A percentile compares a stretch with the other conserved stretches of the same genome.
Evolutionary conservation across 805 yeast genomes (phyloP).

Genomic region (Saitoella complicata): DNA sequence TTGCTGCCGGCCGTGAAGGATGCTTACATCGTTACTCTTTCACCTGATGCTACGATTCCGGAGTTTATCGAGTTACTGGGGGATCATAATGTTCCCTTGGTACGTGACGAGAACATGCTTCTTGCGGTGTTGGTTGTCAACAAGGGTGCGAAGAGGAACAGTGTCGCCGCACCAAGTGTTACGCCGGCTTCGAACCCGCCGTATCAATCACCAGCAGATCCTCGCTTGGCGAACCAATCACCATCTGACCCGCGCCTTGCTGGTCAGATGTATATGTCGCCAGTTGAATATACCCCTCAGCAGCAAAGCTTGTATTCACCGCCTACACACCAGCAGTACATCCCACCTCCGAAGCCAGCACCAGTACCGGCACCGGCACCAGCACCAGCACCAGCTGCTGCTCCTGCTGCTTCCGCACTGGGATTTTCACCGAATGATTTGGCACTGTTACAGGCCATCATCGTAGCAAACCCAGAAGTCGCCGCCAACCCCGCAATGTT

Average conservation of each 20-base stretch:
- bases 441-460: constrained; percentile 13
- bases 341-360: background rate
- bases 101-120: constrained; percentile 1
- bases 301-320: background rate
- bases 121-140: constrained; percentile 10
- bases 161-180: background rate
- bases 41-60: constrained; percentile 14
- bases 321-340: background rate
- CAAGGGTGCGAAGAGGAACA: constrained; percentile 1
- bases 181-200: background rate
- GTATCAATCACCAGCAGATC: background rate
- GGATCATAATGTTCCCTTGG: constrained; percentile 2
- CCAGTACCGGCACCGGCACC: background rate
- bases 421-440: constrained; percentile 16
- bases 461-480: constrained; percentile 17
- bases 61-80: constrained; percentile 9
- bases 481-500: constrained; percentile 16
- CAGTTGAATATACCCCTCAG: background rate
- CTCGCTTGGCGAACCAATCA: background rate
- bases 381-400: constrained; percentile 1
- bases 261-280: constrained; percentile 1
- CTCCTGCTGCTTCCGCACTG: constrained; percentile 1
- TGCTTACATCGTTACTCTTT: constrained; percentile 38
- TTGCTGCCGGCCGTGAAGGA: constrained; percentile 39
- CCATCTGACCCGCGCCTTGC: background rate